These are phyloP conservation scores for Agaricus blazei DNA, from an alignment of 768 basidiomycete species.

Conservation along the genomic window DNA sequence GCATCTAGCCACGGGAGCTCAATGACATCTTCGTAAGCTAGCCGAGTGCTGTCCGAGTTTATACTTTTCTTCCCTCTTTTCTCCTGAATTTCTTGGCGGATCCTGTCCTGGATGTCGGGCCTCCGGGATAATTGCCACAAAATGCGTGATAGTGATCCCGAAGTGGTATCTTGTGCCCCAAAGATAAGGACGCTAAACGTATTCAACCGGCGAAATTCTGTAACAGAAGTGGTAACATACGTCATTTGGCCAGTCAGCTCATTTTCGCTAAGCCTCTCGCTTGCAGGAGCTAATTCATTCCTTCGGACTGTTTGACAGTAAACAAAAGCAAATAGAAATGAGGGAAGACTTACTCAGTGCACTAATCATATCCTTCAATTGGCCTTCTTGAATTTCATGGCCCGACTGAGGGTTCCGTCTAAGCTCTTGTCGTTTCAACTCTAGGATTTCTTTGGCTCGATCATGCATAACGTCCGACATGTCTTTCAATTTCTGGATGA, in stretches of 20 bases:
- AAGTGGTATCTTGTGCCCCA: slow-evolving; percentile 47
- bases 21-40: slow-evolving; percentile 32
- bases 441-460: slow-evolving; percentile 34
- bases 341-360: slow-evolving; percentile 33
- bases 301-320: slow-evolving; percentile 23
- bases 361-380: slow-evolving; percentile 45
- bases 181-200: slow-evolving; percentile 38
- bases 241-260: slow-evolving; percentile 48
- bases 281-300: slow-evolving; percentile 28
- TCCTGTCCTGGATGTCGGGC: slow-evolving; percentile 31
- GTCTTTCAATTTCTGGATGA: slow-evolving; percentile 35
- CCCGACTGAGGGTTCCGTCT: slow-evolving; percentile 12
- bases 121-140: slow-evolving; percentile 32
- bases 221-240: slow-evolving; percentile 21
- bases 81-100: slow-evolving; percentile 31
- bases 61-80: slow-evolving; percentile 14
- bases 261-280: slow-evolving; percentile 34
- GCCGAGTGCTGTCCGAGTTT: slow-evolving; percentile 12
- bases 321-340: background rate
- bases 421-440: slow-evolving; percentile 28
- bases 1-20: slow-evolving; percentile 38
- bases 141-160: slow-evolving; percentile 37
- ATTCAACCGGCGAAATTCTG: background rate
- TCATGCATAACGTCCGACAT: slow-evolving; percentile 47
- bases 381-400: slow-evolving; percentile 17